Evolutionary conservation across 805 yeast species (phyloP), one percentile per base, ranked within the genome.

Genomic region (Metschnikowia matae): DNA sequence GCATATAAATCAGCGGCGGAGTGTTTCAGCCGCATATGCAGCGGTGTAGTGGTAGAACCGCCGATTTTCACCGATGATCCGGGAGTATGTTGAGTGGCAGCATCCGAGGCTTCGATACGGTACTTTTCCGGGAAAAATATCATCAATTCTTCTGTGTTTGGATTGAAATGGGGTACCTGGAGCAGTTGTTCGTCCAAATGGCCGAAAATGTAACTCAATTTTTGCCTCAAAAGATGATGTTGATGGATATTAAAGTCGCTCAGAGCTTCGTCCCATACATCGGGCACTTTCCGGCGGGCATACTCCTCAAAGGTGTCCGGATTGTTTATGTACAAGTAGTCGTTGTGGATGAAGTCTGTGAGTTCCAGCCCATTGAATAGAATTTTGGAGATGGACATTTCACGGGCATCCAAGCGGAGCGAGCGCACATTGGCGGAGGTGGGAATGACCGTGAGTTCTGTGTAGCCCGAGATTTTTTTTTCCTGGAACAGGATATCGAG

Each of bases 361-460:
- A 78, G 73, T 55, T 82, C 74, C 49, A 81, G 79, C 34, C 68
- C 68, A 53, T 73, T 90, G 40, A 94, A 79, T 34, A 73, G 72
- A 5, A 89, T 85, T 23, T 80, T 79, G 21, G 78, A 75, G 35
- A 94, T 79, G 35, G 71, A 73, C 70, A 86, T 76, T 40, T 88
- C 89, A 48, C 96, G 80, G 52, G 96, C 88, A 64, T 94, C 98
- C 46, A 94, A 71, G 47, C 80, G 79, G 23, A 94, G 71, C 10
- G 71, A 70, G 50, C 79, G 80, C 41, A 92, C 69, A 1, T 73
- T 60, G 18, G 83, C 70, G 46, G 83, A 80, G 14, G 81, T 70
- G 0, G 99, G 97, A 15, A 87, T 75, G 2, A 91, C 73, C 1
- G 94, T 85, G 32, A 94, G 69, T 62, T 91, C 97, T 0, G 97